Evolutionary conservation across 306 rosid genomes (phyloP).

Genomic region (Inga laurina): DNA sequence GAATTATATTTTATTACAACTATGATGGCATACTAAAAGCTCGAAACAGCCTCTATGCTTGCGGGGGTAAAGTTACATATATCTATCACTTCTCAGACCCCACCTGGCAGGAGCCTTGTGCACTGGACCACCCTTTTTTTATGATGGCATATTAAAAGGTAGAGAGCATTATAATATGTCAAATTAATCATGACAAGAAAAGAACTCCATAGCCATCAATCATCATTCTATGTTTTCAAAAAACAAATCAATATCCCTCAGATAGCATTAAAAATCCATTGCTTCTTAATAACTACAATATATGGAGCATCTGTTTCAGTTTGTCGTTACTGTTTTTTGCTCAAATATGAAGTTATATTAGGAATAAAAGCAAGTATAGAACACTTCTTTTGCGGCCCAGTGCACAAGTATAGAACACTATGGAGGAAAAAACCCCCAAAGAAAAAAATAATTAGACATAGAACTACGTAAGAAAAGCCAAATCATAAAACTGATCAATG

Average conservation of each 20-base stretch:
- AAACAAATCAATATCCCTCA: conserved; percentile 16
- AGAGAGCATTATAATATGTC: background rate
- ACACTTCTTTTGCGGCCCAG: background rate
- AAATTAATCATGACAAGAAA: conserved; percentile 22
- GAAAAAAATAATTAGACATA: background rate
- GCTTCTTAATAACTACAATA: background rate
- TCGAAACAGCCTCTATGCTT: no score
- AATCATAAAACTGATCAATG: background rate
- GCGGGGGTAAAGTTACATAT: no score
- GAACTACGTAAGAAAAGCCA: background rate
- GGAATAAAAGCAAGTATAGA: background rate
- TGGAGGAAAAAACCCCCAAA: background rate
- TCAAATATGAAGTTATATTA: background rate
- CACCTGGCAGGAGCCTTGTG: no score
- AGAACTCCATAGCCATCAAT: background rate
- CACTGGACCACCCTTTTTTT: no score
- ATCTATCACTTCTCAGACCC: no score
- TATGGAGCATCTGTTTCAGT: background rate
- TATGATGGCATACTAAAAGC: background rate
- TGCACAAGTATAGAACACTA: background rate
- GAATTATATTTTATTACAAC: background rate
- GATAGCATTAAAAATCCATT: conserved; percentile 1
- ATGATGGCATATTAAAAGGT: background rate
- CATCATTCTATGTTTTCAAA: conserved; percentile 5
- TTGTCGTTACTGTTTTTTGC: background rate